phyloP scores from a whole-genome alignment of 1,284 basidiomycete genomes.

The Cryptococcus wingfieldii region DNA sequence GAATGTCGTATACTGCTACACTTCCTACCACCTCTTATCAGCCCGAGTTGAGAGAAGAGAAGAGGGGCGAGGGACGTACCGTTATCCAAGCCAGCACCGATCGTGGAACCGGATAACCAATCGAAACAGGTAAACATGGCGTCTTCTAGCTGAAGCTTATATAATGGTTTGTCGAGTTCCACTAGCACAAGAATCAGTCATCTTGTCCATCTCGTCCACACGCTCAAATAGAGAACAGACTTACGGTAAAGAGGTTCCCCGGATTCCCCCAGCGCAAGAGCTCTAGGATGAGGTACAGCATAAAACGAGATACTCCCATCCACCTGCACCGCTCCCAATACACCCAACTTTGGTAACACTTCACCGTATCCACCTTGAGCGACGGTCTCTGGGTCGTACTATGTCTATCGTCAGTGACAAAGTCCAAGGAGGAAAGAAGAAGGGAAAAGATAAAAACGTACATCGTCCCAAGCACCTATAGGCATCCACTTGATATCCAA shows the following conservation, averaged over 20 bases:
- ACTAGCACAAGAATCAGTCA: slow-evolving; percentile 40
- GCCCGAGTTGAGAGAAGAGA: not conserved
- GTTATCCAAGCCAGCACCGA: slow-evolving; percentile 75
- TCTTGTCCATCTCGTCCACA: slow-evolving; percentile 8
- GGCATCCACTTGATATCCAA: slow-evolving; percentile 85
- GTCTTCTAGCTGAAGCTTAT: slow-evolving; percentile 68
- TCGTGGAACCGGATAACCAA: slow-evolving; percentile 74
- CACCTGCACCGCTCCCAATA: slow-evolving; percentile 74
- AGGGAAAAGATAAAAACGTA: slow-evolving; percentile 17
- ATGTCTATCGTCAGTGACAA: not conserved
- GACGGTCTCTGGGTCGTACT: slow-evolving; percentile 12
- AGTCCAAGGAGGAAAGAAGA: not conserved
- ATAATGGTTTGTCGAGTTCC: slow-evolving; percentile 54
- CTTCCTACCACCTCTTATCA: slow-evolving; percentile 54
- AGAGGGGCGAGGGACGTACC: slow-evolving; percentile 53
- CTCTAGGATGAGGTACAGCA: slow-evolving; percentile 64
- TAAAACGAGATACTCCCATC: slow-evolving; percentile 75
- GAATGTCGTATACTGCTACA: slow-evolving; percentile 69
- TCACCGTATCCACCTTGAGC: not conserved
- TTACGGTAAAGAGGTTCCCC: slow-evolving; percentile 29
- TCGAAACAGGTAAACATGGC: slow-evolving; percentile 69
- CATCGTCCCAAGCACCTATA: slow-evolving; percentile 65
- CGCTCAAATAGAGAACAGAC: slow-evolving; percentile 23
- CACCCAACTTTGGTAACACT: slow-evolving; percentile 65
- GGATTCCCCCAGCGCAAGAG: slow-evolving; percentile 17